phyloP scores from a whole-genome alignment of 768 basidiomycete genomes.

The Xerocomellus dryophilus region DNA sequence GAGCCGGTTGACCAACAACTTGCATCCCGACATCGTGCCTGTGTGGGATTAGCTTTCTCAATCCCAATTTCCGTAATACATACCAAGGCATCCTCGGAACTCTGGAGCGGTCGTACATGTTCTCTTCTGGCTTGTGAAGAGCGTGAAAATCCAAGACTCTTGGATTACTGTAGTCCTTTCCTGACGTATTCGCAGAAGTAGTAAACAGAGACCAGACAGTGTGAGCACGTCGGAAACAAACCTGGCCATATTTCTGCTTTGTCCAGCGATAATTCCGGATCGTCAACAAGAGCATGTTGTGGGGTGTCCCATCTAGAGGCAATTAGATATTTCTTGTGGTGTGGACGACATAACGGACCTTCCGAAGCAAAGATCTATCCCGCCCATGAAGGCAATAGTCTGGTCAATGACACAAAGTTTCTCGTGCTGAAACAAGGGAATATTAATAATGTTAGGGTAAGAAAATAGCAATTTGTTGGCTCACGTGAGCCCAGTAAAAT shows the following conservation, averaged over 20 bases:
- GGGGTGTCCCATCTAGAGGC: constrained; percentile 86
- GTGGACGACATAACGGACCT: constrained; percentile 40
- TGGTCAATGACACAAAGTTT: constrained; percentile 97
- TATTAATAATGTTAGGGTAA: background rate
- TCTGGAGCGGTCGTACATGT: constrained; percentile 91
- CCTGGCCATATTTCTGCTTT: constrained; percentile 85
- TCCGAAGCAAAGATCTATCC: constrained; percentile 91
- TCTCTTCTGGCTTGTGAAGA: constrained; percentile 86
- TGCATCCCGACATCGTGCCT: constrained; percentile 98
- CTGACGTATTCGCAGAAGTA: constrained; percentile 35
- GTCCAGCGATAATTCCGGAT: constrained; percentile 60
- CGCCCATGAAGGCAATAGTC: constrained; percentile 97
- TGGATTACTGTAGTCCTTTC: constrained; percentile 94
- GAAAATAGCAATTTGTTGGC: constrained; percentile 21
- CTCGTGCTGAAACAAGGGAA: constrained; percentile 65
- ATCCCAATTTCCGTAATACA: constrained; percentile 14
- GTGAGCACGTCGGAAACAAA: constrained; percentile 22
- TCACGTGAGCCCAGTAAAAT: constrained; percentile 97
- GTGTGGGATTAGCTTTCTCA: background rate
- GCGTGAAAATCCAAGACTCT: constrained; percentile 82
- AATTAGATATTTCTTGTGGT: background rate
- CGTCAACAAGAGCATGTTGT: constrained; percentile 87
- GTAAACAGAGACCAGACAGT: background rate
- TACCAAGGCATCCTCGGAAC: constrained; percentile 96
- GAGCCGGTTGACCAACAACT: constrained; percentile 92